Evolutionary conservation across 2,329 filamentous ascomycete species (phyloP).

Genomic region (Pseudopithomyces chartarum): DNA sequence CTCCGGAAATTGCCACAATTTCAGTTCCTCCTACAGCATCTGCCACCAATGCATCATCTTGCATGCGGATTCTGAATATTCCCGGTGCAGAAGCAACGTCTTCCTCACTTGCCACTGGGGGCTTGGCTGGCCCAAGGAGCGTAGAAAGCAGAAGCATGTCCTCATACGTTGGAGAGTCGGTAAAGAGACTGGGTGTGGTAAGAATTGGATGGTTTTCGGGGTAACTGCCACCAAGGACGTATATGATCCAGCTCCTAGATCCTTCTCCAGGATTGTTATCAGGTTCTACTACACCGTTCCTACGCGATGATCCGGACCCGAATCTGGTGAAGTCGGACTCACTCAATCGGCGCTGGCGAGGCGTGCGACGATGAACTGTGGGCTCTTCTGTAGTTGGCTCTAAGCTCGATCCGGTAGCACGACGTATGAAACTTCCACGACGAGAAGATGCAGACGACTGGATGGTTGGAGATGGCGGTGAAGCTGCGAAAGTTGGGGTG

Average conservation of each 20-base stretch:
- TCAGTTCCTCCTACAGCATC: constrained; percentile 49
- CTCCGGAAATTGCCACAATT: constrained; percentile 32
- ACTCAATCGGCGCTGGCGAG: constrained; percentile 61
- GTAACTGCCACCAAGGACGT: constrained; percentile 71
- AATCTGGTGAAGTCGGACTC: constrained; percentile 66
- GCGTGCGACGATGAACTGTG: constrained; percentile 44
- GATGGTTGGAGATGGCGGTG: constrained; percentile 41
- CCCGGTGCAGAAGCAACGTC: constrained; percentile 68
- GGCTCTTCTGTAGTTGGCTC: constrained; percentile 51
- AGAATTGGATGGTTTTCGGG: constrained; percentile 73
- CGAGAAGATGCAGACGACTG: constrained; percentile 44
- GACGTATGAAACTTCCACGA: constrained; percentile 48
- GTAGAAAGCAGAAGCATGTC: constrained; percentile 73
- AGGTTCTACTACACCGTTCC: constrained; percentile 66
- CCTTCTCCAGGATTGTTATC: constrained; percentile 61
- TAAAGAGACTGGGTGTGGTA: constrained; percentile 71
- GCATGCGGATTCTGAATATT: constrained; percentile 59
- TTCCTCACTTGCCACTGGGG: constrained; percentile 68
- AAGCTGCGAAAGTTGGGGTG: constrained; percentile 40
- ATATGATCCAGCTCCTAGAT: constrained; percentile 73
- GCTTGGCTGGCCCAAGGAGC: constrained; percentile 69
- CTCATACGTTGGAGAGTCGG: constrained; percentile 72
- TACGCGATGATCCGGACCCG: constrained; percentile 64
- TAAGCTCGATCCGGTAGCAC: constrained; percentile 46
- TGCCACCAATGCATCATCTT: constrained; percentile 50